phyloP scores from a whole-genome alignment of 2,329 filamentous ascomycete species.

The Emmonsia crescens region DNA sequence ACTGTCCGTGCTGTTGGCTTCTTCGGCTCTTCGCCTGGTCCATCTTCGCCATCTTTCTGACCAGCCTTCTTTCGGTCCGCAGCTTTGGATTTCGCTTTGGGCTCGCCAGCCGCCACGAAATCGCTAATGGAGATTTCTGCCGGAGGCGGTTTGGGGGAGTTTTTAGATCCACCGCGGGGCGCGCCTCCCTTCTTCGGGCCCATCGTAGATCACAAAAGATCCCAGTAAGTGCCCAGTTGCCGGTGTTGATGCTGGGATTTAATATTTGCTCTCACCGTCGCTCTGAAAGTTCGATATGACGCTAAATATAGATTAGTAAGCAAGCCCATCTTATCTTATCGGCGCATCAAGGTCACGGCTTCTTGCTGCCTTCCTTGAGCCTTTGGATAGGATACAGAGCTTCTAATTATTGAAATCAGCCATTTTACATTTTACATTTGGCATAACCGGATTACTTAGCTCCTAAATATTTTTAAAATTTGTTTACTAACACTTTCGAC shows the following conservation, averaged over 20 bases:
- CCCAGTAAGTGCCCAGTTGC: not conserved
- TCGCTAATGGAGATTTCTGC: conserved; percentile 14
- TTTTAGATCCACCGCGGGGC: conserved; percentile 30
- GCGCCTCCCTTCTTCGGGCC: conserved; percentile 33
- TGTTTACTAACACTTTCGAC: not conserved
- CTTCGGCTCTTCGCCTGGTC: conserved; percentile 39
- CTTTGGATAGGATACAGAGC: not conserved
- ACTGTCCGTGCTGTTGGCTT: conserved; percentile 59
- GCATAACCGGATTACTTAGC: not conserved
- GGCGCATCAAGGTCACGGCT: not conserved
- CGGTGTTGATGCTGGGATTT: not conserved
- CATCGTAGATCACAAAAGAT: conserved; percentile 19
- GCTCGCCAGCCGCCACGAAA: conserved; percentile 12
- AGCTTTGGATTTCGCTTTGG: conserved; percentile 20
- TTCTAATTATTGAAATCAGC: not conserved
- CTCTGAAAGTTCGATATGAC: not conserved
- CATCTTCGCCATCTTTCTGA: conserved; percentile 17
- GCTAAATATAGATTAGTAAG: not conserved
- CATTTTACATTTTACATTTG: not conserved
- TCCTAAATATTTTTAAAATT: not conserved
- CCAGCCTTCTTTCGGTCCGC: conserved; percentile 21
- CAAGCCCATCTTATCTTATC: conserved; percentile 6
- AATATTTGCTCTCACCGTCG: not conserved
- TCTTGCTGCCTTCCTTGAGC: not conserved
- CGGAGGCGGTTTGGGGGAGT: conserved; percentile 28